Evolutionary conservation across 1,139 yeast species (phyloP), one percentile per base, ranked within the genome.

Genomic region (Yamadazyma epiphylla): DNA sequence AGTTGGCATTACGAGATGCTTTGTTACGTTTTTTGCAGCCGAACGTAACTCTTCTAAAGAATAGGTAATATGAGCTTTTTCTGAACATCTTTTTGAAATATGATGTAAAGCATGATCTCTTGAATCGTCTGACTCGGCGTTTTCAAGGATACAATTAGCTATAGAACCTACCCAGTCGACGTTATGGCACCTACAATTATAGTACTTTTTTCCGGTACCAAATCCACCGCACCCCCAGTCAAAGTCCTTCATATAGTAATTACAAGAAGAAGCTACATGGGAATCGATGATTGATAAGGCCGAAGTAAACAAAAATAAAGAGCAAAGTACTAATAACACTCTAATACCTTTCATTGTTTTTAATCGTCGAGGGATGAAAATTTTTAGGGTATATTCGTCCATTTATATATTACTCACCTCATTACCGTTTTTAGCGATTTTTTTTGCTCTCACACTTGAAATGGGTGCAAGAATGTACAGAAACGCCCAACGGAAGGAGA

Each of bases 211-310:
- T n/a, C 53, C 51, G 23, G 48, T 52, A 1, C 54, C 46, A 8
- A 51, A 49, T 4, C 58, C 36, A 16, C 44, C 37, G 38, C 72
- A 65, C 1, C 67, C 66, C 69, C 70, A 65, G 30, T 62, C 60
- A 30, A 51, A 55, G 13, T 42, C 43, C 22, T 32, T 29, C 34
- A 59, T 46, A 28, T 61, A 63, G 36, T 60, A 63, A 8, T 60
- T 44, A 39, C 72, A 64, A 13, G 67, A 52, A 2, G 67, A 50
- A 1, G 68, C 67, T 12, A 59, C 33, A 5, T 55, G 46, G n/a
- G 60, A 53, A 33, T 59, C 66, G 13, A 56, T 45, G 25, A 54
- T 46, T 7, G 39, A 42, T 4, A 45, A 35, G 27, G 35, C 35
- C 6, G 12, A 22, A 11, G 10, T 10, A 9, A 22, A 10, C 10